A percentile compares a stretch with the other conserved stretches of the same genome.
phyloP scores from a whole-genome alignment of 441 rosid species.

The Populus tomentosa region DNA sequence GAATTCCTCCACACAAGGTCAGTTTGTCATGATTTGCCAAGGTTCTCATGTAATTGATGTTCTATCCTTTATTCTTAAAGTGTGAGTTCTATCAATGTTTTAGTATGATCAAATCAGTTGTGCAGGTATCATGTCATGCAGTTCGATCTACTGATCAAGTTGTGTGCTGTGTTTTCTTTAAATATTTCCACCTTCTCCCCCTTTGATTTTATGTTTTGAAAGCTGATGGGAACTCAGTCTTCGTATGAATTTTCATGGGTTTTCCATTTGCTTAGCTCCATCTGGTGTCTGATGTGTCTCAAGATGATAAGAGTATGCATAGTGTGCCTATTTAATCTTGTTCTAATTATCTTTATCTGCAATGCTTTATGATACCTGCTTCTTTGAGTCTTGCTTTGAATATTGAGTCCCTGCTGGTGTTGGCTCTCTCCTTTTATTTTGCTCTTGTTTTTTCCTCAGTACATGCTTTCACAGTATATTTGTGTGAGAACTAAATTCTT shows the following conservation, averaged over 20 bases:
- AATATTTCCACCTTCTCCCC: background rate
- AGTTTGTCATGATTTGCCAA: background rate
- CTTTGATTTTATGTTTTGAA: background rate
- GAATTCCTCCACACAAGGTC: constrained; percentile 92
- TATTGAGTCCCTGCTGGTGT: background rate
- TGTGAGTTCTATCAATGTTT: background rate
- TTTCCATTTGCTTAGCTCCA: background rate
- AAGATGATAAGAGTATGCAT: background rate
- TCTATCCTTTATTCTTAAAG: background rate
- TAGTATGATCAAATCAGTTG: background rate
- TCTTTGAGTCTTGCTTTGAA: background rate
- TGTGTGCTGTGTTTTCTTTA: background rate
- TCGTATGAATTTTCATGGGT: background rate
- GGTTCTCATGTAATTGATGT: background rate
- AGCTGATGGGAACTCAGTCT: background rate
- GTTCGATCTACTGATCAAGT: background rate
- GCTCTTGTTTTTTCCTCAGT: background rate
- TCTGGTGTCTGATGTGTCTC: background rate
- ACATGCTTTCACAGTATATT: background rate
- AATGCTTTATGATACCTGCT: background rate
- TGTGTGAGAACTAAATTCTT: background rate
- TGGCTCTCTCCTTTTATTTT: background rate
- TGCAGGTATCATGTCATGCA: background rate
- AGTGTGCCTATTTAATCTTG: background rate
- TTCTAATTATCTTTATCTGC: background rate